Evolutionary conservation across 305 asterid genomes (phyloP), one percentile per base, ranked within the genome.

Genomic region (Nicotiana rustica): DNA sequence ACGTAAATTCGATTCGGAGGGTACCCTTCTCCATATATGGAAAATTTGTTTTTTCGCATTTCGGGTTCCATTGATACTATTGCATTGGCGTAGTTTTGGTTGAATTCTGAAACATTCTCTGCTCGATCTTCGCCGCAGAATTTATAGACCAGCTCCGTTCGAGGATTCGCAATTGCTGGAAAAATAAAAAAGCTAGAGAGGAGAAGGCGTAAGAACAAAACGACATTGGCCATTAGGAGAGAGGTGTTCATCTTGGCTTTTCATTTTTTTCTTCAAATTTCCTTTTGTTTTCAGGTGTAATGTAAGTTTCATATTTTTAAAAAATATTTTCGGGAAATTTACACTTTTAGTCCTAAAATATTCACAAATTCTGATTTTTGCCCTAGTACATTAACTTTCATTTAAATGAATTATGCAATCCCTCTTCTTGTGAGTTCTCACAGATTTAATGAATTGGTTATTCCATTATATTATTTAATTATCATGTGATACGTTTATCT

Each of bases 1-100:
- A 78, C 79, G 52, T 14, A 78, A 78, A 83, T 81, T 36, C 79
- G 70, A 60, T 83, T 76, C 0, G 82, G 85, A 12, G 21, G n/a
- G 2, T 31, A 17, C 57, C 85, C 82, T 66, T 52, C 78, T 47
- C 81, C 71, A 0, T 38, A 38, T 2, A 12, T 77, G 13, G 82
- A 49, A n/a, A 67, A 83, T 49, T 83, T 82, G 10, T 70, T 82
- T 17, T n/a, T 35, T 12, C 3, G 25, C 19, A 82, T 70, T 10
- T 7, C 78, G 4, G 57, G 3, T 10, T 82, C 62, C 84, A 60
- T 82, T 1, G 80, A 41, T 15, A 49, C 60, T 17, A 82, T 18
- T 35, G 78, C 80, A 18, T 71, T 82, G 0, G 66, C 78, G 19
- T 60, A 82, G 25, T 82, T 82, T 61, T 82, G 64, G 2, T 82